Evolutionary conservation across 2,329 filamentous ascomycete genomes (phyloP).

Genomic region (Hymenoscyphus fraxineus): DNA sequence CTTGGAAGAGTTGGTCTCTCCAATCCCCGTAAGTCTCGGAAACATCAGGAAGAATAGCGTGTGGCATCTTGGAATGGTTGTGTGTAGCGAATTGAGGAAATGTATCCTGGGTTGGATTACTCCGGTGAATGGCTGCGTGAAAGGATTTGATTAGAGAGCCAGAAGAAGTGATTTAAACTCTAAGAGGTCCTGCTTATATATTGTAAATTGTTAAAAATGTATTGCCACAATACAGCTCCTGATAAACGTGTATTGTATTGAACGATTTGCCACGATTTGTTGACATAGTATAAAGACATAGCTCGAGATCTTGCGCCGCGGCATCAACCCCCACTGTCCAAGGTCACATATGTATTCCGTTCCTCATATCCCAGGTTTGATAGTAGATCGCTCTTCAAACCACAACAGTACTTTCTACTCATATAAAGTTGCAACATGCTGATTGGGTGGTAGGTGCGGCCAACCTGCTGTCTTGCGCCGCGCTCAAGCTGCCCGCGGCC

Average conservation of each 20-base stretch:
- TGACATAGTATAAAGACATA: background rate
- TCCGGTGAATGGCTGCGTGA: background rate
- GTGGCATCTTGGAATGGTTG: background rate
- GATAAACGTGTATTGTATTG: background rate
- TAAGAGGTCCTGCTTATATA: background rate
- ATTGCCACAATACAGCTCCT: background rate
- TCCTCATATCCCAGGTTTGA: background rate
- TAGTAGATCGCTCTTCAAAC: background rate
- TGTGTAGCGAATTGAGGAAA: background rate
- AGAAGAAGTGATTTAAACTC: background rate
- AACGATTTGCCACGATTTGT: background rate
- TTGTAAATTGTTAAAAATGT: background rate
- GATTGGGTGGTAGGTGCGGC: background rate
- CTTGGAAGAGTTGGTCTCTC: slow-evolving; percentile 15
- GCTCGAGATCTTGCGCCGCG: background rate
- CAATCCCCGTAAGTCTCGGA: slow-evolving; percentile 15
- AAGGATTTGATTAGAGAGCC: background rate
- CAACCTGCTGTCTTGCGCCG: slow-evolving; percentile 7
- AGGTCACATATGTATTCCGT: background rate
- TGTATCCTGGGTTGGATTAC: background rate
- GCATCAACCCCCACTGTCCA: background rate
- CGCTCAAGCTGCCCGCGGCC: slow-evolving; percentile 3
- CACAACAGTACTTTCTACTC: background rate
- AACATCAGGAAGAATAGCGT: slow-evolving; percentile 3
- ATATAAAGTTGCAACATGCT: background rate